A percentile compares a stretch with the other conserved stretches of the same genome.
phyloP scores from a whole-genome alignment of 257 asterid species.

The Plectranthus barbatus region DNA sequence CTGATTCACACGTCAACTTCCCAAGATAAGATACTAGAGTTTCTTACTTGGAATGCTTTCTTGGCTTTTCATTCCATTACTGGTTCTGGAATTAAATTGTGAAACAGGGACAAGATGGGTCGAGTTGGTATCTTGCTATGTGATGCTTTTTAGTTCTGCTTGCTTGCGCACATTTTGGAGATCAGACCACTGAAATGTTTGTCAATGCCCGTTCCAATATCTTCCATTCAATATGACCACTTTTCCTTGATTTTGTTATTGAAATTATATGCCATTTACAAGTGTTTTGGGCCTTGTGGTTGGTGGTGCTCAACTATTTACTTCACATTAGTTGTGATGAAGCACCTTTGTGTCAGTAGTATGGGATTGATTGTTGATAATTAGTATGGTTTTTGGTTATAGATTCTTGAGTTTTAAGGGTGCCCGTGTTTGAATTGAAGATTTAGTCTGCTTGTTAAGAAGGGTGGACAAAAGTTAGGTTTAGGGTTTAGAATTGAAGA shows the following conservation, averaged over 20 bases:
- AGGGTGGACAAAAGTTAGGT: neutral
- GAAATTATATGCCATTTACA: neutral
- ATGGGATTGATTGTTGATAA: neutral
- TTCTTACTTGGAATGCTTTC: too few relatives aligned
- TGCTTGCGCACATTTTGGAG: neutral
- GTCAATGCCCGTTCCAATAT: neutral
- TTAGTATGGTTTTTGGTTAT: neutral
- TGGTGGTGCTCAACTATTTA: neutral
- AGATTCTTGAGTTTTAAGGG: too few relatives aligned
- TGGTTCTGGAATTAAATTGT: too few relatives aligned
- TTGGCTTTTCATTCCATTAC: too few relatives aligned
- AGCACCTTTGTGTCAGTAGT: neutral
- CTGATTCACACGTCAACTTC: neutral
- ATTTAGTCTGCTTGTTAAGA: conserved; percentile 1
- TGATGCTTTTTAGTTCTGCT: neutral
- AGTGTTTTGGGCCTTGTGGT: neutral
- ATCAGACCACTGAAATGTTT: neutral
- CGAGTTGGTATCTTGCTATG: neutral
- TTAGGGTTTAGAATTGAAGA: too few relatives aligned
- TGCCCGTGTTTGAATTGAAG: neutral
- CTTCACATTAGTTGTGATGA: neutral
- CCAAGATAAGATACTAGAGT: too few relatives aligned
- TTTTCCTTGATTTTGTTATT: neutral
- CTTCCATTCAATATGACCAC: neutral
- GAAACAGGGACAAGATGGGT: neutral